A percentile compares a stretch with the other conserved stretches of the same genome.
These are phyloP conservation scores for Pleurotus tuoliensis DNA, from an alignment of 768 basidiomycete species.

Conservation along the genomic window DNA sequence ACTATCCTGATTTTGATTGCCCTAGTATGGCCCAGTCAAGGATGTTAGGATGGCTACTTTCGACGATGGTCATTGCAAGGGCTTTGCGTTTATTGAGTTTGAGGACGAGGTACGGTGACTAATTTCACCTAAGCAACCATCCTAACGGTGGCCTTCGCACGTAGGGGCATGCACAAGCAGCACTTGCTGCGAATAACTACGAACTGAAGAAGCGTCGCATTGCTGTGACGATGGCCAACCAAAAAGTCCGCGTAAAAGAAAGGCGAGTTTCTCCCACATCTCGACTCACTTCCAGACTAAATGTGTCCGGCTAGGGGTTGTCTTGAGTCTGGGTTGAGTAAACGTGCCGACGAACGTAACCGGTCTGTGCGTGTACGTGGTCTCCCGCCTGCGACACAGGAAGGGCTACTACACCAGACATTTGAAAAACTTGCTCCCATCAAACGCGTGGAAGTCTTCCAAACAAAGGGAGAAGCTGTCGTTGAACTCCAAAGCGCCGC, in stretches of 20 bases:
- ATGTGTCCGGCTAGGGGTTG: constrained; percentile 19
- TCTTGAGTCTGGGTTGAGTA: constrained; percentile 55
- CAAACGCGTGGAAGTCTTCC: constrained; percentile 73
- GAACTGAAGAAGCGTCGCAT: constrained; percentile 90
- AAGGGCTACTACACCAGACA: constrained; percentile 86
- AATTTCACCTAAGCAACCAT: not conserved
- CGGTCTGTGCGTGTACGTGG: constrained; percentile 76
- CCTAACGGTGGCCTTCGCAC: not conserved
- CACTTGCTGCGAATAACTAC: constrained; percentile 77
- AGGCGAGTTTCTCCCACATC: constrained; percentile 31
- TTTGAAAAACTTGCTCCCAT: constrained; percentile 75
- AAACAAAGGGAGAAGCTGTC: constrained; percentile 54
- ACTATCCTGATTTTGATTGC: not conserved
- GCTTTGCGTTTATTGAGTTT: constrained; percentile 93
- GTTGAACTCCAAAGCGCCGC: constrained; percentile 65
- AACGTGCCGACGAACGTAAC: constrained; percentile 51
- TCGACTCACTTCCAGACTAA: too few species aligned
- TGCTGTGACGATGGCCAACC: constrained; percentile 82
- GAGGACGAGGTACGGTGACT: constrained; percentile 60
- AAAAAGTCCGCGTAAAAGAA: constrained; percentile 52
- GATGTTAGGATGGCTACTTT: constrained; percentile 78
- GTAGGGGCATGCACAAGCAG: constrained; percentile 66
- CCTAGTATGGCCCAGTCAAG: constrained; percentile 79
- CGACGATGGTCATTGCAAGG: constrained; percentile 65
- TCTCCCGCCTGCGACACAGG: constrained; percentile 76